These are phyloP conservation scores for Thielaviopsis euricoi DNA, from an alignment of 2,329 filamentous ascomycete genomes.

Conservation along the genomic window DNA sequence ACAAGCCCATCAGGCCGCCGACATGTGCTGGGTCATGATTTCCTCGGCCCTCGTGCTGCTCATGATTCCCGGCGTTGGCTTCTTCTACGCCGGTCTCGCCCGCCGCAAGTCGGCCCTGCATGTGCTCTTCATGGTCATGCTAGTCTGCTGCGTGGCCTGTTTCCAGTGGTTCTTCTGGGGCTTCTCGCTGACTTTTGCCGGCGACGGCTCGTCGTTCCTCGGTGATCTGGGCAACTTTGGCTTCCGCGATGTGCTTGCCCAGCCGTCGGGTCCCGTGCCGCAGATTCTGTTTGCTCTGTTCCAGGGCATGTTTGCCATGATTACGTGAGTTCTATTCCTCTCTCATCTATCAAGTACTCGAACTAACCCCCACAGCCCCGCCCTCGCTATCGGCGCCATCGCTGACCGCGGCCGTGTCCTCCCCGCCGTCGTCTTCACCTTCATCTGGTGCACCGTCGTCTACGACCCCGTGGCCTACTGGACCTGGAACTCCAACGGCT, in stretches of 20 bases:
- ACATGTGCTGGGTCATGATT: constrained; percentile 68
- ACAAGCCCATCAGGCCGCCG: constrained; percentile 42
- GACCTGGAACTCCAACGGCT: constrained; percentile 62
- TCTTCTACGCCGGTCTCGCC: constrained; percentile 86
- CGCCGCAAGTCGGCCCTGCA: constrained; percentile 78
- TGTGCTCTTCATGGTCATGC: constrained; percentile 70
- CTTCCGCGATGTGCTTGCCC: constrained; percentile 57
- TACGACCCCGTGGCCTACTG: constrained; percentile 62
- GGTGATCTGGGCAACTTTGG: constrained; percentile 71
- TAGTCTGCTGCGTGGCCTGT: constrained; percentile 60
- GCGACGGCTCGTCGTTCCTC: constrained; percentile 61
- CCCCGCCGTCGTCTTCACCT: constrained; percentile 48
- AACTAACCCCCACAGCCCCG: constrained; percentile 23
- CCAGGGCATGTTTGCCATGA: constrained; percentile 78
- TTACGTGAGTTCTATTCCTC: constrained; percentile 47
- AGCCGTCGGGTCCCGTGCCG: constrained; percentile 54
- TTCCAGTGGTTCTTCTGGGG: constrained; percentile 98
- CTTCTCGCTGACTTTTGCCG: constrained; percentile 72
- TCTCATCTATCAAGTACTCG: neutral
- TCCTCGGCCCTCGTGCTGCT: constrained; percentile 67
- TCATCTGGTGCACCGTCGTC: constrained; percentile 55
- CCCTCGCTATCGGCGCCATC: constrained; percentile 41
- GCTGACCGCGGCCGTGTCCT: constrained; percentile 46
- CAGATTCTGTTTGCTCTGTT: constrained; percentile 75
- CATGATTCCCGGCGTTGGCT: constrained; percentile 87